A percentile compares a stretch with the other conserved stretches of the same genome.
Conservation (phyloP, 805 yeast species). For the baker's yeast (Saccharomyces cerevisiae) region DNA sequence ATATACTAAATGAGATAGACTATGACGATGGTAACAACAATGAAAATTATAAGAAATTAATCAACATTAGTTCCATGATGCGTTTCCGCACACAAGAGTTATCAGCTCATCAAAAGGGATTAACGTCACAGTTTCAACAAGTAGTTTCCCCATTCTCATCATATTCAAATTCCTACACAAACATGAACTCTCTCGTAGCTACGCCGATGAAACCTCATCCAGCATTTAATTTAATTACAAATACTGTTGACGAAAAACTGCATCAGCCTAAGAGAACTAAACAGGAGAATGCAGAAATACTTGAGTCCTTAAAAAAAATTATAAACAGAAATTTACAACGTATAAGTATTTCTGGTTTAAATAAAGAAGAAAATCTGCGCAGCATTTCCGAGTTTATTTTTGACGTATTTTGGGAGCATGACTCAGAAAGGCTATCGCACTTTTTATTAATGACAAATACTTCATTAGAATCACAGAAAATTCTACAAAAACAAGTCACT, state of each 20-base stretch:
- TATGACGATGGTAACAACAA: not conserved
- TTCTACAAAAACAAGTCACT: conserved; percentile 22
- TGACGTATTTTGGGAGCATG: conserved; percentile 31
- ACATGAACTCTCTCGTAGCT: not conserved
- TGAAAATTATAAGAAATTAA: not conserved
- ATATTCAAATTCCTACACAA: not conserved
- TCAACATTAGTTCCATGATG: not conserved
- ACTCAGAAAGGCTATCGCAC: conserved; percentile 15
- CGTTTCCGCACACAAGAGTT: not conserved
- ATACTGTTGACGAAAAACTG: not conserved
- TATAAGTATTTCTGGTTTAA: conserved; percentile 27
- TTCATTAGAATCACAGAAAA: conserved; percentile 19
- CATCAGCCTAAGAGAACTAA: not conserved
- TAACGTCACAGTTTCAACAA: not conserved
- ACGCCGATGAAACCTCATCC: not conserved
- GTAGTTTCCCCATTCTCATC: not conserved
- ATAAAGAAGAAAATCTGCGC: conserved; percentile 27
- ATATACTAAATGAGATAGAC: not conserved
- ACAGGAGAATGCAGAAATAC: conserved; percentile 4
- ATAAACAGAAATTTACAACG: conserved; percentile 29
- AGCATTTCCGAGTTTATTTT: conserved; percentile 32
- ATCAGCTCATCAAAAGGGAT: not conserved
- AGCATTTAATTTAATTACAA: not conserved
- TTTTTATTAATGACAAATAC: conserved; percentile 17
- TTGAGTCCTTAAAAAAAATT: conserved; percentile 22